Evolutionary conservation across 352 stramenopile genomes (phyloP).

Genomic region (Phytophthora tubulina): DNA sequence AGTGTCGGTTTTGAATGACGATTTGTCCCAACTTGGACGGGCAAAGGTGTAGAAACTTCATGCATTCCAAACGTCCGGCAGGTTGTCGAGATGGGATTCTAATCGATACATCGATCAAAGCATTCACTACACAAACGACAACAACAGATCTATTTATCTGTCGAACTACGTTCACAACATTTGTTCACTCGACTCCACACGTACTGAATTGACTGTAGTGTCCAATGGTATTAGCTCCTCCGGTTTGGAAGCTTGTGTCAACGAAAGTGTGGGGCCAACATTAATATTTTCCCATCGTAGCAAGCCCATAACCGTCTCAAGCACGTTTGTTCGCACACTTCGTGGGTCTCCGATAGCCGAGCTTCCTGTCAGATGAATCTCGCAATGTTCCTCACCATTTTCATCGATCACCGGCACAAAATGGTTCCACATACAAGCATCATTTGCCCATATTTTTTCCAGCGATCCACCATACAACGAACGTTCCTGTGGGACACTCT

Average conservation of each 20-base stretch:
- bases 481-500: constrained; percentile 39
- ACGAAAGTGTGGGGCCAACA: constrained; percentile 46
- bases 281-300: constrained; percentile 67
- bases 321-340: constrained; percentile 45
- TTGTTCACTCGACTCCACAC: not conserved
- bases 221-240: not conserved
- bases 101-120: no score
- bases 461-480: constrained; percentile 3
- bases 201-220: no score
- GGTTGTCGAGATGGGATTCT: no score
- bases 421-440: constrained; percentile 51
- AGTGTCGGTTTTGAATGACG: no score
- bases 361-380: constrained; percentile 50
- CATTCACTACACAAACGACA: not conserved
- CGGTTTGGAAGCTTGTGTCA: constrained; percentile 29
- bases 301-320: constrained; percentile 70
- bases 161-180: no score
- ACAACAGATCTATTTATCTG: no score
- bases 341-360: constrained; percentile 42
- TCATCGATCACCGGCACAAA: constrained; percentile 42
- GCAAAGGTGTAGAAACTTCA: no score
- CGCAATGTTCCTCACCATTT: constrained; percentile 47
- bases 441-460: constrained; percentile 51
- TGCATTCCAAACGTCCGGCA: no score
- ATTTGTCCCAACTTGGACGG: no score